Evolutionary conservation across 2,329 filamentous ascomycete species (phyloP).

Genomic region (Stachybotrys echinatus): DNA sequence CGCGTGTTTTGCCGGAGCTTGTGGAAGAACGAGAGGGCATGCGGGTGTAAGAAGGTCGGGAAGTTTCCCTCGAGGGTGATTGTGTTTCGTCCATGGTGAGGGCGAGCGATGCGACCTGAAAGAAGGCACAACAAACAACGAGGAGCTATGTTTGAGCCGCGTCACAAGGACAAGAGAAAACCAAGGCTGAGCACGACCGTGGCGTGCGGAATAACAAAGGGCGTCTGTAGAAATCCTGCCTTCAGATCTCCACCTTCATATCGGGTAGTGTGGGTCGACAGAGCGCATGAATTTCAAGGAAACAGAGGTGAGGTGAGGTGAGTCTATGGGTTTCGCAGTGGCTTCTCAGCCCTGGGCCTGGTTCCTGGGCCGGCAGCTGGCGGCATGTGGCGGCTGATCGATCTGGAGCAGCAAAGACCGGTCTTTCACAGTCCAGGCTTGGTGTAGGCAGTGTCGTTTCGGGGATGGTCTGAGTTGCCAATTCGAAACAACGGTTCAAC

Average conservation of each 20-base stretch:
- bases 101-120: neutral
- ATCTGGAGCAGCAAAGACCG: neutral
- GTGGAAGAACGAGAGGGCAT: constrained; percentile 41
- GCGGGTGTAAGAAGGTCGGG: constrained; percentile 29
- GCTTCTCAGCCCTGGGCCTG: neutral
- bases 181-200: too few species aligned
- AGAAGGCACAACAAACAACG: neutral
- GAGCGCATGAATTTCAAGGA: neutral
- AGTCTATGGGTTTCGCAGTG: neutral
- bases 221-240: neutral
- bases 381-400: too few species aligned
- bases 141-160: neutral
- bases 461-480: neutral
- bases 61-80: constrained; percentile 8
- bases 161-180: neutral
- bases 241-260: neutral
- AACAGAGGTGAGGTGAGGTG: neutral
- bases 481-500: neutral
- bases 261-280: neutral
- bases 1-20: constrained; percentile 34
- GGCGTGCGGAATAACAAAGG: neutral
- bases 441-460: neutral
- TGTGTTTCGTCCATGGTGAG: constrained; percentile 22
- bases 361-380: neutral
- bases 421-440: neutral